Conservation (phyloP, 768 basidiomycete genomes). For the Naganishia vaughanmartiniae region DNA sequence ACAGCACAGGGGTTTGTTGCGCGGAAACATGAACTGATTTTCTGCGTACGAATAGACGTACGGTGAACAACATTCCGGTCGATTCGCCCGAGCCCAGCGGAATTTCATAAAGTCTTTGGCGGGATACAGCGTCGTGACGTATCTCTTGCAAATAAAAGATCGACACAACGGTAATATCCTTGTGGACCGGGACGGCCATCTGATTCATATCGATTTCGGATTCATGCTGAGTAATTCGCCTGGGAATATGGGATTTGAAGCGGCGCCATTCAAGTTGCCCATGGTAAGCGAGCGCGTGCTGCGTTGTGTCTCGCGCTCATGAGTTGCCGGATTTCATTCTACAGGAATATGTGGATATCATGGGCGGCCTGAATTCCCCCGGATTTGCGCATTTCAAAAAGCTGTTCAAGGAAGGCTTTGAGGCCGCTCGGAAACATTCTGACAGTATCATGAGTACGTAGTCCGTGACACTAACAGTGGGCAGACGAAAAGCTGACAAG, state of each 20-base stretch:
- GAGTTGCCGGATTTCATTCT: not conserved
- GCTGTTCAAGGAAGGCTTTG: slow-evolving; percentile 89
- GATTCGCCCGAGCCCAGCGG: slow-evolving; percentile 82
- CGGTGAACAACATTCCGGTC: slow-evolving; percentile 80
- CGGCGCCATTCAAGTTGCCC: slow-evolving; percentile 96
- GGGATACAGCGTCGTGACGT: slow-evolving; percentile 94
- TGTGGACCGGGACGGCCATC: slow-evolving; percentile 87
- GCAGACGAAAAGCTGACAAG: slow-evolving; percentile 28
- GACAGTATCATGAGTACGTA: slow-evolving; percentile 86
- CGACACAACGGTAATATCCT: slow-evolving; percentile 98
- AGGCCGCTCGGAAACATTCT: slow-evolving; percentile 89
- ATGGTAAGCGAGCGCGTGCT: slow-evolving; percentile 51
- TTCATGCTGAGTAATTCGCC: slow-evolving; percentile 97
- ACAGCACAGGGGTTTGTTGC: not conserved
- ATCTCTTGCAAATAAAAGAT: slow-evolving; percentile 95
- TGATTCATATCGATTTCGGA: slow-evolving; percentile 95
- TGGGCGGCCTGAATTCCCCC: slow-evolving; percentile 76
- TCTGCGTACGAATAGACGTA: slow-evolving; percentile 64
- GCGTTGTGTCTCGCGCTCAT: not conserved
- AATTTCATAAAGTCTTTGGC: slow-evolving; percentile 92
- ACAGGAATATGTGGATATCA: slow-evolving; percentile 85
- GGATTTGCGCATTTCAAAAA: slow-evolving; percentile 79
- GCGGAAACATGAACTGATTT: not conserved
- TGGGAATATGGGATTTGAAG: slow-evolving; percentile 89
- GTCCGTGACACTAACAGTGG: slow-evolving; percentile 26